A percentile compares a stretch with the other conserved stretches of the same genome.
Evolutionary conservation across 2,329 filamentous ascomycete species (phyloP).

Genomic region (Pezicula radicicola): DNA sequence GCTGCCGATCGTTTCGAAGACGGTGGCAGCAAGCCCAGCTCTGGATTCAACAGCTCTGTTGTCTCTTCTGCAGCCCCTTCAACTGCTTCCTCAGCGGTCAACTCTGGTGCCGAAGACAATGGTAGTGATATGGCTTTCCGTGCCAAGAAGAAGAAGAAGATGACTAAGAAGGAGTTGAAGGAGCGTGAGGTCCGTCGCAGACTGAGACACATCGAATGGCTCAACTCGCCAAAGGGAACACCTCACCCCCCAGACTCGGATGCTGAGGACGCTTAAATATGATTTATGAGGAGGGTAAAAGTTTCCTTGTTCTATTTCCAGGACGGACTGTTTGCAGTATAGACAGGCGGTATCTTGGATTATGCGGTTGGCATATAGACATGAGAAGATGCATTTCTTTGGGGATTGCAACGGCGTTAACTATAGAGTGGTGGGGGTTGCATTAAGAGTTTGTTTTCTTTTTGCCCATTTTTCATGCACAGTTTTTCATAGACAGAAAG

Average conservation of each 20-base stretch:
- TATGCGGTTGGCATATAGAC: too few species aligned
- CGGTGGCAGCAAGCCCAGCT: slow-evolving; percentile 57
- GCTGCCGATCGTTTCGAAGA: slow-evolving; percentile 86
- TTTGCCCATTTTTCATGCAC: too few species aligned
- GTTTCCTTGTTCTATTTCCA: too few species aligned
- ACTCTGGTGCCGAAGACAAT: slow-evolving; percentile 81
- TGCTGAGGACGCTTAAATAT: slow-evolving; percentile 15
- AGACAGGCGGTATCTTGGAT: too few species aligned
- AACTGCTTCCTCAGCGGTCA: slow-evolving; percentile 59
- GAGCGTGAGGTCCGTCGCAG: slow-evolving; percentile 85
- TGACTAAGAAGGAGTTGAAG: slow-evolving; percentile 95
- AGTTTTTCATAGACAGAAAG: too few species aligned
- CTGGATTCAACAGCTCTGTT: slow-evolving; percentile 54
- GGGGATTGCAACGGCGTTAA: too few species aligned
- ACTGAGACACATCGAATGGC: slow-evolving; percentile 77
- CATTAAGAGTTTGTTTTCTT: too few species aligned
- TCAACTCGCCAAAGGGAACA: slow-evolving; percentile 30
- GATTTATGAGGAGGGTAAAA: too few species aligned
- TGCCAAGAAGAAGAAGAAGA: slow-evolving; percentile 94
- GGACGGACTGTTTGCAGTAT: too few species aligned
- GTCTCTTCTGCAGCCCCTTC: slow-evolving; percentile 54
- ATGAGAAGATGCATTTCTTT: too few species aligned
- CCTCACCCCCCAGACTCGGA: slow-evolving; percentile 28
- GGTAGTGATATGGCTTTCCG: slow-evolving; percentile 80
- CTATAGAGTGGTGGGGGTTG: too few species aligned